phyloP scores from a whole-genome alignment of 345 rosid genomes.

The Pugionium cornutum region DNA sequence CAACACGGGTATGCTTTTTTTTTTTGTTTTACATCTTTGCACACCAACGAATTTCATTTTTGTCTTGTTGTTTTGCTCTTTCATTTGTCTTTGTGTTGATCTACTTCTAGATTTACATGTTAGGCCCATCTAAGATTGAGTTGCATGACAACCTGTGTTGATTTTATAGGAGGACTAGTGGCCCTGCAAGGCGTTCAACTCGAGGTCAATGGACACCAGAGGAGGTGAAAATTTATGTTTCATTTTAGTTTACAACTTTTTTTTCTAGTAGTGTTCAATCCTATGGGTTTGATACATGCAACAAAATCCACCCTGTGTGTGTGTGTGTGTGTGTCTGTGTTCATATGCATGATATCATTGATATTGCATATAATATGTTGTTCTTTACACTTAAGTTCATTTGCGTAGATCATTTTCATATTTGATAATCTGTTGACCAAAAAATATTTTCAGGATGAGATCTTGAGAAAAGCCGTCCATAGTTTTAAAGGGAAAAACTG shows the following conservation, averaged over 20 bases:
- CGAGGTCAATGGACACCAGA: slow-evolving; percentile 99
- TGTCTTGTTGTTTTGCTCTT: no score
- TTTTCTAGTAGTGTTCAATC: neutral
- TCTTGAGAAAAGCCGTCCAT: slow-evolving; percentile 86
- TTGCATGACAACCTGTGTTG: slow-evolving; percentile 9
- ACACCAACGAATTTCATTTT: neutral
- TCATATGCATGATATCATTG: slow-evolving; percentile 13
- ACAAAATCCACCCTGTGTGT: neutral
- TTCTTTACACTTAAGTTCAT: neutral
- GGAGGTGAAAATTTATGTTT: slow-evolving; percentile 58
- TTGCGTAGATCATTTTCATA: slow-evolving; percentile 6
- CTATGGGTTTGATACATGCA: neutral
- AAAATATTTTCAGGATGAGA: slow-evolving; percentile 71
- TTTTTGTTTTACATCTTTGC: neutral
- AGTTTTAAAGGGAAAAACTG: slow-evolving; percentile 97
- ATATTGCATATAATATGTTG: neutral
- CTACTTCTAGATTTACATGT: no score
- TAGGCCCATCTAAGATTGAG: neutral
- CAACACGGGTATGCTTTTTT: slow-evolving; percentile 72
- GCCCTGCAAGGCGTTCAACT: slow-evolving; percentile 96
- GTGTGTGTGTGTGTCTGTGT: neutral
- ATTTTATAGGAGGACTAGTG: slow-evolving; percentile 80
- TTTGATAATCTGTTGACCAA: slow-evolving; percentile 9
- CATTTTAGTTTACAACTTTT: slow-evolving; percentile 9
- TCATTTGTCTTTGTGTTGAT: no score